A percentile compares a stretch with the other conserved stretches of the same genome.
phyloP scores from a whole-genome alignment of 129 eudicot species.

The Lonicera japonica region DNA sequence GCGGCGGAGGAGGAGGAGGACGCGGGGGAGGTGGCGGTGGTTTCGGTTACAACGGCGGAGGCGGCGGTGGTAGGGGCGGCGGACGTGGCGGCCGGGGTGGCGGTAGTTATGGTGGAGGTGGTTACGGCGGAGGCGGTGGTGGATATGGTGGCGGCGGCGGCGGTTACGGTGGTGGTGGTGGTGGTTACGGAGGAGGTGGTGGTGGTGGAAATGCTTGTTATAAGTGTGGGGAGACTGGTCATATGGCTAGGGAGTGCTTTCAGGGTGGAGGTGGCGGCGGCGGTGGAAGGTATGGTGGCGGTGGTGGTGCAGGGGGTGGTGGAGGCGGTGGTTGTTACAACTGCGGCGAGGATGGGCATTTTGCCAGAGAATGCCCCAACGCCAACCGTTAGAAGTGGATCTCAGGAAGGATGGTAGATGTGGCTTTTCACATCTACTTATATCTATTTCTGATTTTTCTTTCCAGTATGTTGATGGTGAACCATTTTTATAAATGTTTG shows the following conservation, averaged over 20 bases:
- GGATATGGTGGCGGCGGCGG: constrained; percentile 31
- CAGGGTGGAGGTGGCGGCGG: constrained; percentile 36
- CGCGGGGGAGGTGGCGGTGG: constrained; percentile 19
- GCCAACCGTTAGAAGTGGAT: constrained; percentile 30
- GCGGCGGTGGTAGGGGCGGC: constrained; percentile 33
- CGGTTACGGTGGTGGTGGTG: constrained; percentile 18
- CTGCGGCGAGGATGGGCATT: constrained; percentile 69
- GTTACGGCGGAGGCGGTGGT: constrained; percentile 32
- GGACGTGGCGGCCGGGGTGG: constrained; percentile 21
- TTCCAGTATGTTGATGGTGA: constrained; percentile 22
- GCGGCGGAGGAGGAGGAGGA: constrained; percentile 31
- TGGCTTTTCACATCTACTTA: constrained; percentile 17
- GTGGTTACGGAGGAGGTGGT: constrained; percentile 37
- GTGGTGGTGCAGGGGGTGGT: constrained; percentile 40
- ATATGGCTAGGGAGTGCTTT: constrained; percentile 18
- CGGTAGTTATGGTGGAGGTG: constrained; percentile 22
- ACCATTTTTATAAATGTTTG: constrained; percentile 24
- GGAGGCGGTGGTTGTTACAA: constrained; percentile 63
- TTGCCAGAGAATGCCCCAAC: constrained; percentile 63
- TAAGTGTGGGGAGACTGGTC: constrained; percentile 22
- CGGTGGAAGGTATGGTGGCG: constrained; percentile 31
- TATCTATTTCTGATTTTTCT: background rate
- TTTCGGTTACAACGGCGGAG: constrained; percentile 40
- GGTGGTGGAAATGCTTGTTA: constrained; percentile 41
- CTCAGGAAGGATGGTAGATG: constrained; percentile 17